A percentile compares a stretch with the other conserved stretches of the same genome.
Conservation (phyloP, 495 filamentous ascomycete species). For the Wilcoxina mikolae region DNA sequence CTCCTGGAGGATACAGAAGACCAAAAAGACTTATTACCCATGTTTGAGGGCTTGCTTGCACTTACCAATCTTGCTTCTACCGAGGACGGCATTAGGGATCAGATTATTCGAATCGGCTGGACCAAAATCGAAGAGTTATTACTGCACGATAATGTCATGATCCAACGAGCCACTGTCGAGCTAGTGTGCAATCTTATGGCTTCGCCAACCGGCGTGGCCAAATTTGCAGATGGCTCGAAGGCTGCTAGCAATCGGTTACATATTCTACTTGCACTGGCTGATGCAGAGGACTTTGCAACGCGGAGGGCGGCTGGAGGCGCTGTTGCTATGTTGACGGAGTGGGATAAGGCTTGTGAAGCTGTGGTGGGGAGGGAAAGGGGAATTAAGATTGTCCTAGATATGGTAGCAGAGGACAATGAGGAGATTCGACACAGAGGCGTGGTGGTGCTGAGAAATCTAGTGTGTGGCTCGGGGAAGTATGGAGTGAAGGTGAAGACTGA, state of each 20-base stretch:
- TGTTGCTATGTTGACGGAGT: slow-evolving; percentile 66
- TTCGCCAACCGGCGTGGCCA: slow-evolving; percentile 52
- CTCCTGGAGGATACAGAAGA: slow-evolving; percentile 49
- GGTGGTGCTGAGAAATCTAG: slow-evolving; percentile 56
- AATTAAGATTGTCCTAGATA: slow-evolving; percentile 49
- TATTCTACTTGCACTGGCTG: slow-evolving; percentile 70
- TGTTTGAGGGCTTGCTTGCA: slow-evolving; percentile 80
- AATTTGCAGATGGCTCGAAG: slow-evolving; percentile 56
- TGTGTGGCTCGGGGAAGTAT: slow-evolving; percentile 16
- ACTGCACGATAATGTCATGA: slow-evolving; percentile 54
- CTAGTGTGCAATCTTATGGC: slow-evolving; percentile 85
- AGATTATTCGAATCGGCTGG: slow-evolving; percentile 60
- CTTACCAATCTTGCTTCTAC: slow-evolving; percentile 80
- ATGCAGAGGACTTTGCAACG: slow-evolving; percentile 66
- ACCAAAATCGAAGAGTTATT: slow-evolving; percentile 65
- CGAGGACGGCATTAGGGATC: slow-evolving; percentile 48
- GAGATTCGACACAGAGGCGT: slow-evolving; percentile 63
- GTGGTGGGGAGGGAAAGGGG: slow-evolving; percentile 54
- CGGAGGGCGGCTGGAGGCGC: slow-evolving; percentile 76
- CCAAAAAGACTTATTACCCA: slow-evolving; percentile 52
- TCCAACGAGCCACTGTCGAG: slow-evolving; percentile 74
- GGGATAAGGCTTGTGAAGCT: slow-evolving; percentile 52
- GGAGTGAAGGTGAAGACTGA: slow-evolving; percentile 30
- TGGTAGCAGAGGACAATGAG: slow-evolving; percentile 63
- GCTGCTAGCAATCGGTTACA: slow-evolving; percentile 58